A percentile compares a stretch with the other conserved stretches of the same genome.
phyloP scores from a whole-genome alignment of 179 eudicot genomes.

The Heliamphora pulchella region DNA sequence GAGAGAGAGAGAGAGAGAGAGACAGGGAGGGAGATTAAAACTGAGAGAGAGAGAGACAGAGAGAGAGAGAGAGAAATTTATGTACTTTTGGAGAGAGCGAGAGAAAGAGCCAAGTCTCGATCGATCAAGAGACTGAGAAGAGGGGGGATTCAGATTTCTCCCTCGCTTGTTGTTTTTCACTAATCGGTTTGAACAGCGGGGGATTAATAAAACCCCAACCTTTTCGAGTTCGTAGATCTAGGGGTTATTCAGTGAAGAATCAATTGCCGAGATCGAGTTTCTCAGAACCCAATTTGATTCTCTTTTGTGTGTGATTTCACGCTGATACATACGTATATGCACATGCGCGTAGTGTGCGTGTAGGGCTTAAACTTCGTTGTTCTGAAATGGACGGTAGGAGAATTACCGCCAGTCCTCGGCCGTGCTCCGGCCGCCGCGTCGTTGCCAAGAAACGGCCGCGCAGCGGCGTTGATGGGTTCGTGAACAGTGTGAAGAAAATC shows the following conservation, averaged over 20 bases:
- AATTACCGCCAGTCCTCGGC: conserved; percentile 77
- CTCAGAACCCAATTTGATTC: not conserved
- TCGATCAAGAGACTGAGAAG: not conserved
- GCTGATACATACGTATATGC: not conserved
- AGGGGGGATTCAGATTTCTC: not conserved
- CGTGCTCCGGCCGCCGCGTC: conserved; percentile 57
- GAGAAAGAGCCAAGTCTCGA: not conserved
- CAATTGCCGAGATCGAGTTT: not conserved
- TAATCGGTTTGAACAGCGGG: too few species aligned
- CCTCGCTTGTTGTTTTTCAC: not conserved
- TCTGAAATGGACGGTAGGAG: conserved; percentile 69
- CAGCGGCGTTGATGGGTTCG: conserved; percentile 54
- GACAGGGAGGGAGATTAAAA: not conserved
- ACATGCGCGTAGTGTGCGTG: not conserved
- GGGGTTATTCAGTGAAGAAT: not conserved
- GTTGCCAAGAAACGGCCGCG: conserved; percentile 67
- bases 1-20: not conserved
- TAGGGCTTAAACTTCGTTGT: conserved; percentile 4
- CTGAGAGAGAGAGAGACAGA: not conserved
- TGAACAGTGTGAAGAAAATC: conserved; percentile 72
- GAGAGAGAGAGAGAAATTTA: not conserved
- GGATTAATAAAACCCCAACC: too few species aligned
- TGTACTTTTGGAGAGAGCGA: not conserved
- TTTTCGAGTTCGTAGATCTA: not conserved
- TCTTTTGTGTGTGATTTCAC: not conserved